Percentiles rank a stretch among this genome's conserved stretches.
phyloP scores from a whole-genome alignment of 768 basidiomycete species.

The Lentinula edodes region DNA sequence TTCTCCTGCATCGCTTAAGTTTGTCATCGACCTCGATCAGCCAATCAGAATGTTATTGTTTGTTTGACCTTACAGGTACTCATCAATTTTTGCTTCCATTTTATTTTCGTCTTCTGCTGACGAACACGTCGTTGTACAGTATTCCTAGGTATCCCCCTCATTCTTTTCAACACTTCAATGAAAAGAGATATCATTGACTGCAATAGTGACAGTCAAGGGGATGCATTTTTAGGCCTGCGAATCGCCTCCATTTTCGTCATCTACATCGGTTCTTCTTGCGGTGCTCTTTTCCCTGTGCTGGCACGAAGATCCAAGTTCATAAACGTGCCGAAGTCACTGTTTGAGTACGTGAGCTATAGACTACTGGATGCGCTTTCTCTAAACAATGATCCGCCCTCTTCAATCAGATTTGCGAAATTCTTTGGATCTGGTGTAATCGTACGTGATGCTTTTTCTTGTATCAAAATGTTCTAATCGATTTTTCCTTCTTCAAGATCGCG shows the following conservation, averaged over 20 bases:
- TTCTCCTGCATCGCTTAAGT: background rate
- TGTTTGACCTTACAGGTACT: background rate
- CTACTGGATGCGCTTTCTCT: background rate
- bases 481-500: constrained; percentile 53
- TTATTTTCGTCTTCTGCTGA: background rate
- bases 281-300: constrained; percentile 70
- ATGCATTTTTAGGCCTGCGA: constrained; percentile 46
- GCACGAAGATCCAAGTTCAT: constrained; percentile 47
- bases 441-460: constrained; percentile 18
- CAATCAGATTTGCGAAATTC: constrained; percentile 72
- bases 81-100: background rate
- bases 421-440: constrained; percentile 90
- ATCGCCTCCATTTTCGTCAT: constrained; percentile 76
- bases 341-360: constrained; percentile 49
- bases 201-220: constrained; percentile 14
- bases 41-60: background rate
- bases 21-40: background rate
- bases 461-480: constrained; percentile 3
- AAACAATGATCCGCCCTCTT: background rate
- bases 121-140: no score
- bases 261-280: constrained; percentile 49
- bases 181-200: background rate
- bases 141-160: no score
- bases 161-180: background rate
- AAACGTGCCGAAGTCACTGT: constrained; percentile 52